Evolutionary conservation across 495 filamentous ascomycete genomes (phyloP).

Genomic region (Aspergillus biplanus): DNA sequence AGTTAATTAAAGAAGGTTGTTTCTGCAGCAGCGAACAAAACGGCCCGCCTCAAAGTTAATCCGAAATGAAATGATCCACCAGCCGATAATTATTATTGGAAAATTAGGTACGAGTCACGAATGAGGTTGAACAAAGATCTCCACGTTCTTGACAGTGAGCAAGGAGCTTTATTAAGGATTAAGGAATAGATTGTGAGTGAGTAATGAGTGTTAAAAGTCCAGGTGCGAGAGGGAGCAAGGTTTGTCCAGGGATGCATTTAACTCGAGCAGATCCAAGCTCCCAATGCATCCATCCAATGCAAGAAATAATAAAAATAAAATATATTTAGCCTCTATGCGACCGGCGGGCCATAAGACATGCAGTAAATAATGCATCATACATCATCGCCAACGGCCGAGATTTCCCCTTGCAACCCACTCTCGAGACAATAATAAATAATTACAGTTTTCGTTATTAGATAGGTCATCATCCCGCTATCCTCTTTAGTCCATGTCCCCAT

Average conservation of each 20-base stretch:
- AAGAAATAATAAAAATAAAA: slow-evolving; percentile 3
- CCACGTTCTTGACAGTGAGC: slow-evolving; percentile 2
- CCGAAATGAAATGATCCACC: slow-evolving; percentile 29
- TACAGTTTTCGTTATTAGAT: slow-evolving; percentile 10
- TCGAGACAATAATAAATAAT: not conserved
- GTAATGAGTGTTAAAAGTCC: not conserved
- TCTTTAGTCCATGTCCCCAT: slow-evolving; percentile 8
- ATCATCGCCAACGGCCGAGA: not conserved
- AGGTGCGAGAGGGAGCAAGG: not conserved
- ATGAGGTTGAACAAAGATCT: not conserved
- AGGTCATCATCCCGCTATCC: slow-evolving; percentile 7
- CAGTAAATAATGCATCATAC: slow-evolving; percentile 2
- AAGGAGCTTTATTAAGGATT: not conserved
- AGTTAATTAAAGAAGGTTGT: slow-evolving; percentile 4
- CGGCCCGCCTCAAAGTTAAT: slow-evolving; percentile 30
- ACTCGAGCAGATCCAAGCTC: not conserved
- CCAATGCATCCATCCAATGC: not conserved
- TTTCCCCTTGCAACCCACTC: not conserved
- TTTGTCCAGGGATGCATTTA: not conserved
- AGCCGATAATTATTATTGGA: not conserved
- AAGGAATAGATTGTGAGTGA: not conserved
- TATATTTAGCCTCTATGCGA: slow-evolving; percentile 5
- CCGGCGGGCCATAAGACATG: not conserved
- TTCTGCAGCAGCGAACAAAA: slow-evolving; percentile 5
- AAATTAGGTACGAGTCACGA: not conserved